Evolutionary conservation across 805 yeast species (phyloP).

Genomic region (Wickerhamomyces chambardii): DNA sequence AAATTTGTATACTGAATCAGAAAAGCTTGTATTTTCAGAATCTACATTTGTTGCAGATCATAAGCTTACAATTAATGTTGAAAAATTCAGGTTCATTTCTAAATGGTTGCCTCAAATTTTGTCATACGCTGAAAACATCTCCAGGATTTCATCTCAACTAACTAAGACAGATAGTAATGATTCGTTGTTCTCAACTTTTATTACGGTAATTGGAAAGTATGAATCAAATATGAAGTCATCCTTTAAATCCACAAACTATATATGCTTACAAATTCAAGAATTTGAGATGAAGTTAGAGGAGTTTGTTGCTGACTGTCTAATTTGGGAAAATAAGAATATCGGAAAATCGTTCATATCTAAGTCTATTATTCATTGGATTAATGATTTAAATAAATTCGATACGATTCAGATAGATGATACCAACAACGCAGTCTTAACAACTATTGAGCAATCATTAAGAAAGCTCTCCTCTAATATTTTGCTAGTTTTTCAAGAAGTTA

Average conservation of each 20-base stretch:
- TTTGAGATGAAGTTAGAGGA: constrained; percentile 18
- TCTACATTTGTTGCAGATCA: constrained; percentile 12
- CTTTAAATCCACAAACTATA: constrained; percentile 10
- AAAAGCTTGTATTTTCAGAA: constrained; percentile 10
- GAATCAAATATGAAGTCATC: constrained; percentile 3
- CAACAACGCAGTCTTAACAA: constrained; percentile 16
- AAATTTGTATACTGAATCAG: constrained; percentile 12
- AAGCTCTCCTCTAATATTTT: constrained; percentile 49
- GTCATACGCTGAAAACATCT: constrained; percentile 19
- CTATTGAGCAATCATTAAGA: constrained; percentile 38
- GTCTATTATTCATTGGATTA: constrained; percentile 38
- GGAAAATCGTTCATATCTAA: constrained; percentile 42
- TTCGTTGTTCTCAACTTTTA: constrained; percentile 10
- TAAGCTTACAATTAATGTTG: constrained; percentile 3
- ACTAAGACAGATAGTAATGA: constrained; percentile 8
- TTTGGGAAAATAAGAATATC: no score
- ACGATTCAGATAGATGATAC: constrained; percentile 1
- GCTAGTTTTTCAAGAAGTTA: constrained; percentile 56
- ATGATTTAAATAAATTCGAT: constrained; percentile 1
- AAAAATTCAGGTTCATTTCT: constrained; percentile 8
- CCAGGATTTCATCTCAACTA: constrained; percentile 9
- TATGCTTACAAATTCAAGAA: constrained; percentile 8
- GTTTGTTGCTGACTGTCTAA: no score
- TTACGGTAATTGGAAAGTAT: constrained; percentile 8
- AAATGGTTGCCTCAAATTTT: constrained; percentile 25